Evolutionary conservation across 163 green algal genomes (phyloP).

Genomic region (Prototheca wickerhamii): DNA sequence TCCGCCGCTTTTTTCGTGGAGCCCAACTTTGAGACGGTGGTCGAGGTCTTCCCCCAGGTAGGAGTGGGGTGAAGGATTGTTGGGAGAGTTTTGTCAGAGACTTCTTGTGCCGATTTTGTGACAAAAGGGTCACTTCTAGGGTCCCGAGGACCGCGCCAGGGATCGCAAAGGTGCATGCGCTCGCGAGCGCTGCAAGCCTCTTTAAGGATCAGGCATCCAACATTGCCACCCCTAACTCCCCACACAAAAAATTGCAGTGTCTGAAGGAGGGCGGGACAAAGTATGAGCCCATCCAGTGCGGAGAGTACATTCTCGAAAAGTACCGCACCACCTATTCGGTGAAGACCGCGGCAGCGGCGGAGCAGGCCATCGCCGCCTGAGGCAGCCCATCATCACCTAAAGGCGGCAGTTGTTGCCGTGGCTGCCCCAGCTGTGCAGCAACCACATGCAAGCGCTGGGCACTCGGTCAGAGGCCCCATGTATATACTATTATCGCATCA

Average conservation of each 20-base stretch:
- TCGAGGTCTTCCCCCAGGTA: slow-evolving; percentile 49
- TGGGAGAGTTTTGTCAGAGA: too few species aligned
- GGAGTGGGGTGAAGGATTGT: neutral
- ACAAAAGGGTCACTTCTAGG: too few species aligned
- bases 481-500: neutral
- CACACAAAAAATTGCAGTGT: slow-evolving; percentile 4
- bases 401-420: neutral
- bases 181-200: neutral
- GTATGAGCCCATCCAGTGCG: slow-evolving; percentile 61
- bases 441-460: neutral
- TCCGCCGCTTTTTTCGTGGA: slow-evolving; percentile 82
- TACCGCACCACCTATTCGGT: slow-evolving; percentile 64
- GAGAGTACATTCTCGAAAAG: slow-evolving; percentile 65
- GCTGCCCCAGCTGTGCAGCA: neutral
- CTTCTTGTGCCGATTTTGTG: too few species aligned
- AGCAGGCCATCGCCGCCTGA: neutral
- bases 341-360: slow-evolving; percentile 21
- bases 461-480: neutral
- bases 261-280: slow-evolving; percentile 2
- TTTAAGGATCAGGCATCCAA: neutral
- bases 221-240: neutral
- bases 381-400: neutral
- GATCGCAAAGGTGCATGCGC: neutral
- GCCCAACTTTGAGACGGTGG: slow-evolving; percentile 63
- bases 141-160: neutral